Base-by-base conservation (phyloP, 2,329 filamentous ascomycete genomes). In the Pestalotiopsis sp. region DNA sequence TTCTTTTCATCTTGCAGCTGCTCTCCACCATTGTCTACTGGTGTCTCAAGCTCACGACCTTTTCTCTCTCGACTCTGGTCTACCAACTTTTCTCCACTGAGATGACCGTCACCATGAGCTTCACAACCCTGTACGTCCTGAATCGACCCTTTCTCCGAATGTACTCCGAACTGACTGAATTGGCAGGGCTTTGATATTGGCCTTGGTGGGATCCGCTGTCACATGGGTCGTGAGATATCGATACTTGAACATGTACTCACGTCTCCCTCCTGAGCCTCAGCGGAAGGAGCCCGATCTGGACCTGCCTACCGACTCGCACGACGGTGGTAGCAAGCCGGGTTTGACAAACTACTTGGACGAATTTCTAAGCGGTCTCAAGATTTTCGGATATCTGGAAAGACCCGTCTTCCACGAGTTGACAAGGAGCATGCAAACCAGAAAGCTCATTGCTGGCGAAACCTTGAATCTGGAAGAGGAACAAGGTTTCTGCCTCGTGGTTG, bases 341-440 rank as follows among this genome's bases (percentile, higher is more conserved):
- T 84, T 99, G 58, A 90, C 94, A n/a, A 99, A 94, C 77, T 99
- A 99, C 74, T 85, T 99, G 30, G 96, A 99, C 80, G 97, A 99
- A 78, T 99, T 99, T 74, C 84, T 99, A 24, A 98, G 94, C 77
- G 96, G 97, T 38, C 99, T 99, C 83, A 99, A 98, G 80, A 96
- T 99, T 68, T 99, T 99, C 81, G 96, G 96, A 9, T 99, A 98
- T 76, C 84, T 99, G 57, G 96, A 99, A 78, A 89, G 96, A 30
- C 94, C 96, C 0, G 96, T 99, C 56, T 99, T 99, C 76, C 97
- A 99, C 76, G 96, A 99, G 80, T 87, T 99, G 73, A 99, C 96
- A 0, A 87, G 96, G 68, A 98, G 94, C 68, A 99, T 99, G 96
- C 96, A 99, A 82, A 99, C 97, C 22, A 87, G 94, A 73, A 98